A percentile compares a stretch with the other conserved stretches of the same genome.
Conservation (phyloP, 805 yeast species). For the Nadsonia fulvescens region DNA sequence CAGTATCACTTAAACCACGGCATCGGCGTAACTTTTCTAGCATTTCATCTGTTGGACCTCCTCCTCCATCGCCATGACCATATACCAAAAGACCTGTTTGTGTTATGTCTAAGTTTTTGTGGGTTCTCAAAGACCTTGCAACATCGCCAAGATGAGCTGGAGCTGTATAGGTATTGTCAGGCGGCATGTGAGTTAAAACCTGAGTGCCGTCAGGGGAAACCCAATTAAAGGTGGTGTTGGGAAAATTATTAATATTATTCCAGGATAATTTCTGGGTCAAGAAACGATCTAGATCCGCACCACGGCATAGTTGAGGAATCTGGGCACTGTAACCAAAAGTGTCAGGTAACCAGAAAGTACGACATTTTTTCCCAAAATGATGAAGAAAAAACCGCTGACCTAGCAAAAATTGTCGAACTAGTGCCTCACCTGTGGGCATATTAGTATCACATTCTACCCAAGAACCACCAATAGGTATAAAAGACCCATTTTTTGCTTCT, state of each 20-base stretch:
- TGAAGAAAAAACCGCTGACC: conserved; percentile 77
- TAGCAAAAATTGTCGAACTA: conserved; percentile 70
- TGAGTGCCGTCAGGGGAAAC: conserved; percentile 87
- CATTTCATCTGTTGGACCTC: conserved; percentile 93
- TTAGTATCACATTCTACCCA: conserved; percentile 98
- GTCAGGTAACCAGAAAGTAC: conserved; percentile 89
- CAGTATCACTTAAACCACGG: conserved; percentile 69
- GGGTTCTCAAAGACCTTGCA: conserved; percentile 56
- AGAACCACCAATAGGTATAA: conserved; percentile 86
- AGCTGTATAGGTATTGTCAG: conserved; percentile 90
- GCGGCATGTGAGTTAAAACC: conserved; percentile 93
- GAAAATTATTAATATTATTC: conserved; percentile 88
- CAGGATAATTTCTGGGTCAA: conserved; percentile 88
- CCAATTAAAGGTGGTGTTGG: conserved; percentile 87
- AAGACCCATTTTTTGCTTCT: conserved; percentile 50
- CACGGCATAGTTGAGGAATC: conserved; percentile 78
- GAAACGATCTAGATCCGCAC: conserved; percentile 71
- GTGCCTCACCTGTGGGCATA: conserved; percentile 85
- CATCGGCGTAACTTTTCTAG: conserved; percentile 80
- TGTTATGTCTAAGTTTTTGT: conserved; percentile 65
- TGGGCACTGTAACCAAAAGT: conserved; percentile 94
- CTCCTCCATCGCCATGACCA: conserved; percentile 98
- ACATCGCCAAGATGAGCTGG: conserved; percentile 88
- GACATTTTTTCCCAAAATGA: conserved; percentile 60
- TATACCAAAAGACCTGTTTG: conserved; percentile 67